Base-by-base conservation (phyloP, 2,329 filamentous ascomycete species). In the Aureobasidium melanogenum region DNA sequence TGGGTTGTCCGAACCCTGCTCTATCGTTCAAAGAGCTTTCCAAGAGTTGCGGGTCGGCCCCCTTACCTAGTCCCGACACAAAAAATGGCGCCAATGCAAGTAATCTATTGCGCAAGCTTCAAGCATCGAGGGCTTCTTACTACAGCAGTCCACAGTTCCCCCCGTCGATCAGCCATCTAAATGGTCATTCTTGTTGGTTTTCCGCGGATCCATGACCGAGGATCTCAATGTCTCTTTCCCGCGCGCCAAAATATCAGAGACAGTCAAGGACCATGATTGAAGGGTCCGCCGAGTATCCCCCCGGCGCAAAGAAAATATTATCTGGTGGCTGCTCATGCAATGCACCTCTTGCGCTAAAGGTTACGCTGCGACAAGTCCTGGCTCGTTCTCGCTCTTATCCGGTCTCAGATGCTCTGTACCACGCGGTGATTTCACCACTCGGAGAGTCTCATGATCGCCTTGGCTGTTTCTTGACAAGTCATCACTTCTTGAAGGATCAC, bases 71-170 rank as follows among this genome's bases (percentile, higher is more conserved):
- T 46, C 39, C 52, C 22, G 17, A 44, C 43, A 44, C n/a, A 22
- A 2, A 17, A 30, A 17, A 44, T 24, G 32, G 38, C 50, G 50
- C 50, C 50, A 39, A 54, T 54, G 50, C 50, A 54, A 26, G 50
- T 54, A 54, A 55, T 44, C 14, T 55, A 55, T 55, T 43, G 52
- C 38, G 52, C 52, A 55, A 54, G 32, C 34, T 22, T 54, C 22
- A 22, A 55, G 52, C 52, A 39, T 44, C 52, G 32, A 22, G 26
- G 9, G 39, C 39, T 26, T 55, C 52, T 38, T 12, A 47, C 54
- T 26, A 57, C 12, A 57, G 54, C 41, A 36, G 12, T 10, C 28
- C 30, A 24, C 38, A 22, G 26, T 47, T 39, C 54, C 54, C 41
- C 54, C 54, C 54, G 54, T 57, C 54, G 54, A 57, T 57, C 54